Conservation (phyloP, 495 filamentous ascomycete species). For the Bombardia bombarda region DNA sequence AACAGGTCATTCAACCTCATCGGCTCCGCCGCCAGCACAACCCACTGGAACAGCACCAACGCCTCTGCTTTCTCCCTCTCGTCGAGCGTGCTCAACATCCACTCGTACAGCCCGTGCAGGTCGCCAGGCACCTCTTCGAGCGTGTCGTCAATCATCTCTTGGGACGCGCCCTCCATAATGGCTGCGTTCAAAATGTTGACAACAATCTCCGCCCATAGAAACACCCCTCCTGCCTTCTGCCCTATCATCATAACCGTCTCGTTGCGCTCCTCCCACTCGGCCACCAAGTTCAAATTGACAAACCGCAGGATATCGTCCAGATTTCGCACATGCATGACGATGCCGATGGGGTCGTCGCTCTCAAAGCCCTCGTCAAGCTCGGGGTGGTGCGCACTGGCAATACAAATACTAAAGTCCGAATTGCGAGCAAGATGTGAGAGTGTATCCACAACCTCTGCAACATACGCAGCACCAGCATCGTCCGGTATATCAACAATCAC, state of each 20-base stretch:
- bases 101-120: slow-evolving; percentile 30
- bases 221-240: slow-evolving; percentile 24
- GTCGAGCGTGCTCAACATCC: slow-evolving; percentile 26
- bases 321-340: slow-evolving; percentile 28
- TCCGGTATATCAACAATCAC: slow-evolving; percentile 28
- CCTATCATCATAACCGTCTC: slow-evolving; percentile 16
- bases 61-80: slow-evolving; percentile 26
- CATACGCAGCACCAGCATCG: slow-evolving; percentile 18
- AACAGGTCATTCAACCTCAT: slow-evolving; percentile 29
- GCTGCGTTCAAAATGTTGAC: slow-evolving; percentile 32
- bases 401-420: slow-evolving; percentile 31
- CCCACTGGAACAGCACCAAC: slow-evolving; percentile 30
- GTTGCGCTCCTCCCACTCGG: slow-evolving; percentile 27
- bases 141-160: slow-evolving; percentile 26
- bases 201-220: slow-evolving; percentile 31
- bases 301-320: slow-evolving; percentile 26
- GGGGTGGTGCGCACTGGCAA: slow-evolving; percentile 21
- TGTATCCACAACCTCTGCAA: slow-evolving; percentile 22
- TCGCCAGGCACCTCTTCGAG: slow-evolving; percentile 26
- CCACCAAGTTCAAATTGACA: slow-evolving; percentile 25
- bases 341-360: slow-evolving; percentile 17
- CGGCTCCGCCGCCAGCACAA: slow-evolving; percentile 25
- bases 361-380: slow-evolving; percentile 16
- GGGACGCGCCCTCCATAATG: slow-evolving; percentile 24
- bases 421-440: slow-evolving; percentile 26